A percentile compares a stretch with the other conserved stretches of the same genome.
phyloP scores from a whole-genome alignment of 257 asterid genomes.

The Solanum gracilifrons region DNA sequence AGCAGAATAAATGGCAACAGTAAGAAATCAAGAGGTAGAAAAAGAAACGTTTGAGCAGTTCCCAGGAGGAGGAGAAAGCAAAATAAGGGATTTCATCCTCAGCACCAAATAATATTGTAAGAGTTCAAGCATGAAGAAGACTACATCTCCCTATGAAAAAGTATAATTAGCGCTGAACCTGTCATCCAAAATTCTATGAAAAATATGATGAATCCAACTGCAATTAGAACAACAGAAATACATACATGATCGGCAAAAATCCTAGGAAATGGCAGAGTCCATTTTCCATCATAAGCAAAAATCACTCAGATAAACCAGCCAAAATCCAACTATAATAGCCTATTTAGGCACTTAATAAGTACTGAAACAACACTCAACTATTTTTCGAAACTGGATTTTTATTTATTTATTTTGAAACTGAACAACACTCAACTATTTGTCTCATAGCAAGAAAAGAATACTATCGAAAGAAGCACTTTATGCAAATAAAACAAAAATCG shows the following conservation, averaged over 20 bases:
- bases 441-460: background rate
- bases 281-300: background rate
- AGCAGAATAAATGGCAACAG: background rate
- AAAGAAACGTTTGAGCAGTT: background rate
- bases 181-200: background rate
- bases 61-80: background rate
- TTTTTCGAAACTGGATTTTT: background rate
- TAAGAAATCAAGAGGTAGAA: background rate
- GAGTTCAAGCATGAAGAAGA: background rate
- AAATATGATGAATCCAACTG: background rate
- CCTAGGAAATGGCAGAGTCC: background rate
- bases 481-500: background rate
- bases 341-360: background rate
- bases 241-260: background rate
- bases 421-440: background rate
- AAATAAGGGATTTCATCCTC: background rate
- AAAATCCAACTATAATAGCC: background rate
- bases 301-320: background rate
- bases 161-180: background rate
- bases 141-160: background rate
- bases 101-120: background rate
- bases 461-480: background rate
- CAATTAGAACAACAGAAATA: background rate
- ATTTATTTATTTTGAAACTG: background rate
- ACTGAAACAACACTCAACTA: background rate